phyloP scores from a whole-genome alignment of 1,139 yeast genomes.

The Schizosaccharomyces versatilis region DNA sequence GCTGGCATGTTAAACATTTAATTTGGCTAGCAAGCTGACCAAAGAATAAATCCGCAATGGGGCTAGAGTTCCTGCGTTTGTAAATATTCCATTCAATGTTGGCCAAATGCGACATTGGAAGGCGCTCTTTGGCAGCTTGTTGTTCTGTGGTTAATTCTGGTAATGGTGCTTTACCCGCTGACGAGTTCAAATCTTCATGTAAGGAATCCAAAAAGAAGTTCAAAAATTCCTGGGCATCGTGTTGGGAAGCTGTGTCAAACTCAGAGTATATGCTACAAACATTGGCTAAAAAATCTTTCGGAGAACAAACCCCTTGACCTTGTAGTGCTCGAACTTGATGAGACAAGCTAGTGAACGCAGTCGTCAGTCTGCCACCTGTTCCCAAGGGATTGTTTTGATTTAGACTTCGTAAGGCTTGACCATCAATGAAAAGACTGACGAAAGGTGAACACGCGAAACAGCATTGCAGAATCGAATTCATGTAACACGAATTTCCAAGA shows the following conservation, averaged over 20 bases:
- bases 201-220: conserved; percentile 64
- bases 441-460: conserved; percentile 67
- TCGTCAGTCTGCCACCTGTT: conserved; percentile 58
- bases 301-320: conserved; percentile 22
- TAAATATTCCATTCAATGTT: conserved; percentile 36
- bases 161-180: conserved; percentile 24
- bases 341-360: conserved; percentile 44
- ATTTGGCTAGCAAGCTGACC: conserved; percentile 79
- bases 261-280: conserved; percentile 60
- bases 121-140: conserved; percentile 55
- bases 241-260: conserved; percentile 62
- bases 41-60: conserved; percentile 64
- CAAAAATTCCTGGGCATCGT: conserved; percentile 80
- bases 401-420: conserved; percentile 43
- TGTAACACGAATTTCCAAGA: conserved; percentile 84
- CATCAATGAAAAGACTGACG: conserved; percentile 45
- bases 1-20: conserved; percentile 64
- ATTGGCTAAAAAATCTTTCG: conserved; percentile 56
- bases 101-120: conserved; percentile 29
- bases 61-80: conserved; percentile 60
- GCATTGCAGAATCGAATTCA: conserved; percentile 95
- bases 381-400: conserved; percentile 70
- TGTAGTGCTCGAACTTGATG: conserved; percentile 24
- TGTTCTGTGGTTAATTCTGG: conserved; percentile 65
- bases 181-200: conserved; percentile 57